phyloP scores from a whole-genome alignment of 768 basidiomycete genomes.

The Collybiopsis confluens region DNA sequence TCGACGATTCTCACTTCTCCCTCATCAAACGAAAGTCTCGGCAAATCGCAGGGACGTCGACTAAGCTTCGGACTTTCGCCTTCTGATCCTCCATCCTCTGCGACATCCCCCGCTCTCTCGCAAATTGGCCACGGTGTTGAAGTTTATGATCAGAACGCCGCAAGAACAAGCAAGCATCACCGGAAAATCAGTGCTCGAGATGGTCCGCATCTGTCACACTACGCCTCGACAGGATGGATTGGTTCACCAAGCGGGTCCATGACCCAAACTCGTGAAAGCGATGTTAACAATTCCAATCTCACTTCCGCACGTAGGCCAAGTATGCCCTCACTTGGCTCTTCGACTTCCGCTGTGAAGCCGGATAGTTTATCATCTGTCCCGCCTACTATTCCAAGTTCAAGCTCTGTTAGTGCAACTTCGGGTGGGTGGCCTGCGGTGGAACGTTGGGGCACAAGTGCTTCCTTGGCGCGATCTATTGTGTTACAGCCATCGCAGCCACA shows the following conservation, averaged over 20 bases:
- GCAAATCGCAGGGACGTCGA: constrained; percentile 10
- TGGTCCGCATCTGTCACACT: constrained; percentile 1
- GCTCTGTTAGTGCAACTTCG: not conserved
- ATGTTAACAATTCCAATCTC: not conserved
- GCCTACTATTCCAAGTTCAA: not conserved
- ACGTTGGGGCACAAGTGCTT: not conserved
- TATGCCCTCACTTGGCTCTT: constrained; percentile 15
- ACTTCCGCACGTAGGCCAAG: constrained; percentile 16
- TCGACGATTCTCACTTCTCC: constrained; percentile 24
- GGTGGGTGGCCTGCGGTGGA: constrained; percentile 2
- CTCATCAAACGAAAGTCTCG: constrained; percentile 29
- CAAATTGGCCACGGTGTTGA: not conserved
- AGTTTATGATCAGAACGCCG: not conserved
- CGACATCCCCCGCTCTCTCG: constrained; percentile 16
- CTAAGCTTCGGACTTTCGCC: constrained; percentile 24
- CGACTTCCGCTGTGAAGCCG: not conserved
- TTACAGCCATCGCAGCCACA: constrained; percentile 14
- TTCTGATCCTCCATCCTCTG: constrained; percentile 18
- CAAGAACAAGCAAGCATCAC: constrained; percentile 6
- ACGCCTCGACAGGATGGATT: constrained; percentile 5
- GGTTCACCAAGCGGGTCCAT: not conserved
- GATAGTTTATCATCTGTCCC: not conserved
- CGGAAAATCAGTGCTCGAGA: constrained; percentile 2
- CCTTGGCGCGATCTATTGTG: constrained; percentile 9
- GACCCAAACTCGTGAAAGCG: no score